Evolutionary conservation across 768 basidiomycete species (phyloP).

Genomic region (Saitozyma podzolica): DNA sequence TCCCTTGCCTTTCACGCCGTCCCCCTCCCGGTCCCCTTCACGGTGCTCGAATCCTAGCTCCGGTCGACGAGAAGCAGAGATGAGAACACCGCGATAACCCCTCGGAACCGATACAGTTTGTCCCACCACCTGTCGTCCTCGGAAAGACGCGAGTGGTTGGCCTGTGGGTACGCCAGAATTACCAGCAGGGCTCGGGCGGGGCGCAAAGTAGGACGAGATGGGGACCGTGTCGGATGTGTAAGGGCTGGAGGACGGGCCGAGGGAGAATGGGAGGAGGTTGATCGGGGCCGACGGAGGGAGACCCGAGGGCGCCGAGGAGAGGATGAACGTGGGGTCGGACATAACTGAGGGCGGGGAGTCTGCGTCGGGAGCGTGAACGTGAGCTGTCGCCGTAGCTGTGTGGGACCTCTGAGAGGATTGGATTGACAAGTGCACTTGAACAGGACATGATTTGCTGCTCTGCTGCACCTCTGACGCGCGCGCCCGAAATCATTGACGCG

Average conservation of each 20-base stretch:
- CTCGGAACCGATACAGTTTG: slow-evolving; percentile 31
- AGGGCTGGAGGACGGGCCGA: slow-evolving; percentile 24
- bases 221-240: slow-evolving; percentile 19
- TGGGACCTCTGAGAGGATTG: too few species aligned
- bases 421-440: too few species aligned
- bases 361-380: too few species aligned
- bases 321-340: slow-evolving; percentile 11
- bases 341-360: too few species aligned
- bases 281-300: slow-evolving; percentile 20
- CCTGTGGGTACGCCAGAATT: slow-evolving; percentile 20
- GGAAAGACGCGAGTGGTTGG: slow-evolving; percentile 32
- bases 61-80: slow-evolving; percentile 21
- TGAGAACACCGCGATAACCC: slow-evolving; percentile 33
- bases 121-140: slow-evolving; percentile 36
- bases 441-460: too few species aligned
- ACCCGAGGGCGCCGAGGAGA: slow-evolving; percentile 3
- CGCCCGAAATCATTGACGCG: too few species aligned
- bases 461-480: too few species aligned
- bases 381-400: too few species aligned
- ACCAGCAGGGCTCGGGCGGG: slow-evolving; percentile 23
- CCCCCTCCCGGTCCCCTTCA: neutral
- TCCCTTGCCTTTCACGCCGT: neutral
- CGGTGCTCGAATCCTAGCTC: slow-evolving; percentile 6
- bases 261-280: slow-evolving; percentile 41
- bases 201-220: slow-evolving; percentile 29